Percentiles rank a stretch among this genome's conserved stretches.
Evolutionary conservation across 139 green algal genomes (phyloP).

Genomic region (Picochlorum costavermella): DNA sequence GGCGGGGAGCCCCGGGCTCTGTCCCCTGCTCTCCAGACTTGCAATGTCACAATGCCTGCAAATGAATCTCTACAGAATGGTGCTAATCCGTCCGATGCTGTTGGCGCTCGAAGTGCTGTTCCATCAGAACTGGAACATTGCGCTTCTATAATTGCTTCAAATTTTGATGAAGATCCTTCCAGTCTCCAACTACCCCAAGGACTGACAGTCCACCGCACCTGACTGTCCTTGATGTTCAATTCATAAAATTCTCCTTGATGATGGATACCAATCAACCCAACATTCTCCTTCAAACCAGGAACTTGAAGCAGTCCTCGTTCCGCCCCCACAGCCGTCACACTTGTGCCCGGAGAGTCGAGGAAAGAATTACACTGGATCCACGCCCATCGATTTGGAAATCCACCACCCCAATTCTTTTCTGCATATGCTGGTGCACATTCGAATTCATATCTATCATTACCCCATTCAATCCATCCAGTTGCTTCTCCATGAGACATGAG

Average conservation of each 20-base stretch:
- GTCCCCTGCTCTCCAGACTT: constrained; percentile 53
- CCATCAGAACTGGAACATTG: constrained; percentile 37
- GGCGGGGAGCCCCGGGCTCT: constrained; percentile 10
- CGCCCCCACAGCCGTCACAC: constrained; percentile 76
- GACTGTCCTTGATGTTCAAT: constrained; percentile 74
- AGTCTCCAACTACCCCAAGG: constrained; percentile 70
- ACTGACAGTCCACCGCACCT: constrained; percentile 72
- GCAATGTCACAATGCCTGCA: constrained; percentile 52
- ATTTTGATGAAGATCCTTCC: constrained; percentile 30
- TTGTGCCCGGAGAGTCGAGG: constrained; percentile 49
- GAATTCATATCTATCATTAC: constrained; percentile 63
- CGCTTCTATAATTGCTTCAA: constrained; percentile 74
- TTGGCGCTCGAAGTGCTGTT: constrained; percentile 65
- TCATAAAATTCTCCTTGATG: constrained; percentile 70
- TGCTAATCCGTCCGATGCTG: constrained; percentile 59
- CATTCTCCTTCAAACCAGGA: constrained; percentile 72
- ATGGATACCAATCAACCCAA: constrained; percentile 85
- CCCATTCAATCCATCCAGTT: constrained; percentile 85
- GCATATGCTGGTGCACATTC: constrained; percentile 60
- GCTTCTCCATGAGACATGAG: constrained; percentile 80
- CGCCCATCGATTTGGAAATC: constrained; percentile 87
- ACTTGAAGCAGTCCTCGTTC: constrained; percentile 45
- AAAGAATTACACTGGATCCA: constrained; percentile 95
- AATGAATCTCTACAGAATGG: constrained; percentile 90
- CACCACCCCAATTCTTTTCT: constrained; percentile 98